phyloP scores from a whole-genome alignment of 1,284 basidiomycete species.

The Calocybe gambosa region DNA sequence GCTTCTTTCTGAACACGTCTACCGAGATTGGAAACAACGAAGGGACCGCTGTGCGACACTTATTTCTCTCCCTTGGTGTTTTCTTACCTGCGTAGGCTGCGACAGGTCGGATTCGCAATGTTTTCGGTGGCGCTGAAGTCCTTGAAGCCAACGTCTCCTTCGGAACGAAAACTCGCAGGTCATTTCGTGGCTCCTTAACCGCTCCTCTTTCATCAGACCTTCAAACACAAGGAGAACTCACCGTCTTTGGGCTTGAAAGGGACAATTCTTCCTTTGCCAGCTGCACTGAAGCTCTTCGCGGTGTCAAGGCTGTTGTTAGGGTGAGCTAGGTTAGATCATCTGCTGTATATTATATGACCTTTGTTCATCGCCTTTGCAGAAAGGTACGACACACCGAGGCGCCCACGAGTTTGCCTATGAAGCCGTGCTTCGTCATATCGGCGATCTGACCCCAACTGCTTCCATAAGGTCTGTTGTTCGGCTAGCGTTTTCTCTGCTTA shows the following conservation, averaged over 20 bases:
- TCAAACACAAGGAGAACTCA: constrained; percentile 54
- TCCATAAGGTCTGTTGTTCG: constrained; percentile 64
- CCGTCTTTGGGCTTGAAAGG: constrained; percentile 56
- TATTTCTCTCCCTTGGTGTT: background rate
- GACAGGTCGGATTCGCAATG: constrained; percentile 78
- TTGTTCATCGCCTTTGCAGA: constrained; percentile 30
- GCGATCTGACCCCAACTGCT: constrained; percentile 64
- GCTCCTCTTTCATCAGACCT: constrained; percentile 56
- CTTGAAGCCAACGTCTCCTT: constrained; percentile 81
- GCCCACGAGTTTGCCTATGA: constrained; percentile 81
- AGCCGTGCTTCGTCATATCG: constrained; percentile 70
- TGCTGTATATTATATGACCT: constrained; percentile 11
- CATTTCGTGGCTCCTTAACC: constrained; percentile 67
- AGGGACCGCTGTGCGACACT: constrained; percentile 73
- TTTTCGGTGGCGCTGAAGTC: constrained; percentile 88
- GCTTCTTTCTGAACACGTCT: constrained; percentile 79
- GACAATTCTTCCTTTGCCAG: constrained; percentile 71
- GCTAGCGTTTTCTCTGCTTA: constrained; percentile 4
- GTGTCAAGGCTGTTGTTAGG: constrained; percentile 60
- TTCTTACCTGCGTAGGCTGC: constrained; percentile 53
- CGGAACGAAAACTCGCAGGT: constrained; percentile 84
- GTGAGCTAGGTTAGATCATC: constrained; percentile 43
- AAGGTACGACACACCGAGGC: constrained; percentile 39
- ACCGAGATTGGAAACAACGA: constrained; percentile 96
- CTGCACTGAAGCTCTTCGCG: constrained; percentile 61